Evolutionary conservation across 208 protist genomes (phyloP).

Genomic region (Trichomonas vaginalis): DNA sequence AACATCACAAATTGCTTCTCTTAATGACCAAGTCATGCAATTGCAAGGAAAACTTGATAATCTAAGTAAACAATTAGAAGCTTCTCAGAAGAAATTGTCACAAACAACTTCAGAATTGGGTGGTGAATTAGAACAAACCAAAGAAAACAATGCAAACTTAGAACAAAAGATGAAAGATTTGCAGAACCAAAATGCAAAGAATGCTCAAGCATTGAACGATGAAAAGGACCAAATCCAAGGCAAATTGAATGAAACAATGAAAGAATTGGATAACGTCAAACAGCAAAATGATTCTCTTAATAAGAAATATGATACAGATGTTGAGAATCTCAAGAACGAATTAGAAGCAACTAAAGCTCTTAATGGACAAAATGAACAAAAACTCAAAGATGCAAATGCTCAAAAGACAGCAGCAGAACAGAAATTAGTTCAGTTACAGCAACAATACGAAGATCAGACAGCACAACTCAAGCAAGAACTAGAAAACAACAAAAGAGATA

Average conservation of each 20-base stretch:
- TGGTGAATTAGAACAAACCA: background rate
- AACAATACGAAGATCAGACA: background rate
- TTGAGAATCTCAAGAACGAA: background rate
- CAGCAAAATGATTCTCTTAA: background rate
- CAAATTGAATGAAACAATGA: background rate
- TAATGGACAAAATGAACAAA: background rate
- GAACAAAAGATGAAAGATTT: background rate
- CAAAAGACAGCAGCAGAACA: background rate
- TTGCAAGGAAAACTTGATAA: background rate
- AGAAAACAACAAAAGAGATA: background rate
- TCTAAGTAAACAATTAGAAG: background rate
- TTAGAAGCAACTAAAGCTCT: background rate
- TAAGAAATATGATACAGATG: background rate
- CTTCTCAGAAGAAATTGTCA: background rate
- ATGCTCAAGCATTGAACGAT: background rate
- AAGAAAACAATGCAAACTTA: background rate
- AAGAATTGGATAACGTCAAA: background rate
- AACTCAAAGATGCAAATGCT: background rate
- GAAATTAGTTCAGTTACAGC: background rate
- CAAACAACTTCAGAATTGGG: background rate
- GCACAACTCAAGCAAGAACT: background rate
- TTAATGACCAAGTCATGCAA: background rate
- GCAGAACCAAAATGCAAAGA: background rate
- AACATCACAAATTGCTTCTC: background rate
- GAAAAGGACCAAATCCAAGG: background rate